These are phyloP conservation scores for Aspergillus pseudotamarii DNA, from an alignment of 2,329 filamentous ascomycete genomes.

Conservation along the genomic window DNA sequence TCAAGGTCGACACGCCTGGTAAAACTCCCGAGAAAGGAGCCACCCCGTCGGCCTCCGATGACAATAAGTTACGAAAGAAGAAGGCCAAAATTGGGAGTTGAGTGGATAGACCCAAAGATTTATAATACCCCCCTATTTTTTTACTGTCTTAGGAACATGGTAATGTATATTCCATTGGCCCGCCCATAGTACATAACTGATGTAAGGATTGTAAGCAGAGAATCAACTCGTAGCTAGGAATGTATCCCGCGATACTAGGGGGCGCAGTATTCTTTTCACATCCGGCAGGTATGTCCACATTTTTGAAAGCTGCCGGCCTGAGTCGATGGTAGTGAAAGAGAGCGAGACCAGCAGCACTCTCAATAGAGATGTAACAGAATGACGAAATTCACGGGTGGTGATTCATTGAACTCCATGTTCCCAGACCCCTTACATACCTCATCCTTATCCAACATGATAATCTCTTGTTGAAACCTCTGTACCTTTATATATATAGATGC, in stretches of 20 bases:
- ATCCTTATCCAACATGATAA: neutral
- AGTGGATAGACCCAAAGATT: slow-evolving; percentile 11
- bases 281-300: too few relatives aligned
- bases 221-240: neutral
- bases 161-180: neutral
- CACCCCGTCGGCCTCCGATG: slow-evolving; percentile 32
- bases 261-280: too few relatives aligned
- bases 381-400: neutral
- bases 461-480: neutral
- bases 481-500: neutral
- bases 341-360: neutral
- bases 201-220: neutral
- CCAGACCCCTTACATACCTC: neutral
- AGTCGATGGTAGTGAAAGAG: too few relatives aligned
- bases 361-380: neutral
- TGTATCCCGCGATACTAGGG: too few relatives aligned
- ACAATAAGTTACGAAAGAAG: slow-evolving; percentile 40
- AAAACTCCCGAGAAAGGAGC: slow-evolving; percentile 35
- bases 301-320: too few relatives aligned
- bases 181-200: neutral
- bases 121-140: slow-evolving; percentile 5
- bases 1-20: slow-evolving; percentile 36
- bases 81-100: slow-evolving; percentile 37
- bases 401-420: neutral
- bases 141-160: slow-evolving; percentile 3